A percentile compares a stretch with the other conserved stretches of the same genome.
These are phyloP conservation scores for Solanum ossicruentum DNA, from an alignment of 257 asterid genomes.

Conservation along the genomic window DNA sequence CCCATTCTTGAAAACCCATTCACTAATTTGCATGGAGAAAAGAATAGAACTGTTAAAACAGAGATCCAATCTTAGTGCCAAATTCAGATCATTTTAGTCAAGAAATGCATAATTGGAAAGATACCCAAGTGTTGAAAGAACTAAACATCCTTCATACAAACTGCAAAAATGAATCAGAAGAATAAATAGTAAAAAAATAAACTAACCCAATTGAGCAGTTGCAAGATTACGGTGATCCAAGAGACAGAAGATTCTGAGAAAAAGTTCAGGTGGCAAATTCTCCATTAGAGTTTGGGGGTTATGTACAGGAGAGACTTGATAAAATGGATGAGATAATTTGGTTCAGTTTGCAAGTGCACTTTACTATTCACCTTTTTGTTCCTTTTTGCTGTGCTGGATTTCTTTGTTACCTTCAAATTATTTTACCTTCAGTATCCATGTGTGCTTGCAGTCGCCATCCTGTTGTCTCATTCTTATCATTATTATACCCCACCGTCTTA, in stretches of 20 bases:
- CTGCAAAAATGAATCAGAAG: not conserved
- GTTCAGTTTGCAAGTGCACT: not conserved
- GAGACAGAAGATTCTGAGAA: constrained; percentile 39
- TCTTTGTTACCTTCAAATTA: not conserved
- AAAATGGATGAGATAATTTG: not conserved
- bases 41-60: not conserved
- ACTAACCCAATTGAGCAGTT: constrained; percentile 62
- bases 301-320: not conserved
- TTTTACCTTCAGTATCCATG: not conserved
- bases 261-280: constrained; percentile 49
- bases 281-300: constrained; percentile 29
- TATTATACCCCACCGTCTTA: too few species aligned
- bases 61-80: not conserved
- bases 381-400: not conserved
- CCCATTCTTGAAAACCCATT: not conserved
- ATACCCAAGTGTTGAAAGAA: not conserved
- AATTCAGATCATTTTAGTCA: not conserved
- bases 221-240: constrained; percentile 83
- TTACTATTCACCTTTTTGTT: not conserved
- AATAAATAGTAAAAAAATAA: not conserved
- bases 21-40: not conserved
- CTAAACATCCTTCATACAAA: not conserved
- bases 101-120: not conserved
- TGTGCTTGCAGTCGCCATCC: not conserved
- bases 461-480: not conserved